Conservation (phyloP, 495 filamentous ascomycete genomes). For the Terfezia boudieri region DNA sequence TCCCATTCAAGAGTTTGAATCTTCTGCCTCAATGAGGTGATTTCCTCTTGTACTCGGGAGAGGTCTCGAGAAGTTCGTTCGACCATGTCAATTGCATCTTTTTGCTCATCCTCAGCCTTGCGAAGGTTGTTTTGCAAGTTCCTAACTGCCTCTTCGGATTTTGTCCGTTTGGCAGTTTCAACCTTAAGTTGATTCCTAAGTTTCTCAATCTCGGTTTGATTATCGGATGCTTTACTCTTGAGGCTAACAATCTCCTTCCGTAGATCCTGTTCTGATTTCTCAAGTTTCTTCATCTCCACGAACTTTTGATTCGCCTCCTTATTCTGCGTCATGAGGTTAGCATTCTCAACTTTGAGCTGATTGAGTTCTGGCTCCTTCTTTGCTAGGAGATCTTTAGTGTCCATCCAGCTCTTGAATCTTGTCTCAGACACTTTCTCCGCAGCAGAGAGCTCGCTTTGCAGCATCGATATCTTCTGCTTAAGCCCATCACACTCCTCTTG, state of each 20-base stretch:
- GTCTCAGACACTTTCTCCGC: constrained; percentile 64
- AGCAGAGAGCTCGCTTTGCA: constrained; percentile 70
- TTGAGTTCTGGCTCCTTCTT: constrained; percentile 72
- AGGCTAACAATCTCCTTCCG: constrained; percentile 45
- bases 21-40: constrained; percentile 36
- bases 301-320: constrained; percentile 48
- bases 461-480: constrained; percentile 39
- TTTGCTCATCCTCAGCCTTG: constrained; percentile 50
- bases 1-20: constrained; percentile 53
- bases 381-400: constrained; percentile 52
- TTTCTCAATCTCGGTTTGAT: constrained; percentile 50
- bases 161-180: constrained; percentile 46
- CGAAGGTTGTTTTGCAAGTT: constrained; percentile 51
- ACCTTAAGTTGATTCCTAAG: constrained; percentile 54
- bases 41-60: constrained; percentile 42
- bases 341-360: constrained; percentile 49
- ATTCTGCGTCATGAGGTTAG: constrained; percentile 43
- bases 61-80: constrained; percentile 49
- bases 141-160: constrained; percentile 53
- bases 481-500: constrained; percentile 52
- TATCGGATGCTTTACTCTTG: constrained; percentile 44
- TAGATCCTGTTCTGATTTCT: constrained; percentile 60
- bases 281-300: constrained; percentile 46
- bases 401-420: constrained; percentile 70
- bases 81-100: constrained; percentile 45